These are phyloP conservation scores for Ganoderma multipileum DNA, from an alignment of 1,284 basidiomycete genomes.

Conservation along the genomic window DNA sequence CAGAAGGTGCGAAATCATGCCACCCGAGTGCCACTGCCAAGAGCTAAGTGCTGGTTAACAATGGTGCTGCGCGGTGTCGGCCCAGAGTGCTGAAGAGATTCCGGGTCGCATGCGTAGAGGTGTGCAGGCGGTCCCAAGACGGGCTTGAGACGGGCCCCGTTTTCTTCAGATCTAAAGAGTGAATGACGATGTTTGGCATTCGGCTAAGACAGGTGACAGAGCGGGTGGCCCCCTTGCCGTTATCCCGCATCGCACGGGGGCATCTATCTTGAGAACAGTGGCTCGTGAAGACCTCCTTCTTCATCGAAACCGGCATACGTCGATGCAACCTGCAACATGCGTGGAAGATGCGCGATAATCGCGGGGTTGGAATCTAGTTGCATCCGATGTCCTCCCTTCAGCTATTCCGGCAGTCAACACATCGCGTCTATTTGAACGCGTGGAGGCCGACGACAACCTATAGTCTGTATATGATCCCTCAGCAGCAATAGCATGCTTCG, in stretches of 20 bases:
- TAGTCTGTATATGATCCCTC: not conserved
- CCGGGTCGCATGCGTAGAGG: not conserved
- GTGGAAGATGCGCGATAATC: not conserved
- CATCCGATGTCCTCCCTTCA: not conserved
- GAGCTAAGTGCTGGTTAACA: not conserved
- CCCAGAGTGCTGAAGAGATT: not conserved
- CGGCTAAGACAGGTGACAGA: not conserved
- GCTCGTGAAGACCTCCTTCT: not conserved
- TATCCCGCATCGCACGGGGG: not conserved
- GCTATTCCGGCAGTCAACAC: not conserved
- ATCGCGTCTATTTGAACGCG: not conserved
- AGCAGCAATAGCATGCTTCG: not conserved
- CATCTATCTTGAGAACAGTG: conserved; percentile 9
- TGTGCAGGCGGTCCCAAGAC: too few species aligned
- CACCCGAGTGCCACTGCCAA: not conserved
- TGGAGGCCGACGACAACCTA: not conserved
- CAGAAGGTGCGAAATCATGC: not conserved
- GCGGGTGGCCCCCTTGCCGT: not conserved
- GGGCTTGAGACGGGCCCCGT: not conserved
- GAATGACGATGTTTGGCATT: not conserved
- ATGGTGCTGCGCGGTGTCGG: not conserved
- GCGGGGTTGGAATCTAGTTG: not conserved
- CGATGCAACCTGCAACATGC: not conserved
- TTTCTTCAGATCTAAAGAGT: not conserved
- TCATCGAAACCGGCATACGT: not conserved